These are phyloP conservation scores for Geranomyces michiganensis DNA, from an alignment of 192 early-diverging fungal genomes.

Conservation along the genomic window DNA sequence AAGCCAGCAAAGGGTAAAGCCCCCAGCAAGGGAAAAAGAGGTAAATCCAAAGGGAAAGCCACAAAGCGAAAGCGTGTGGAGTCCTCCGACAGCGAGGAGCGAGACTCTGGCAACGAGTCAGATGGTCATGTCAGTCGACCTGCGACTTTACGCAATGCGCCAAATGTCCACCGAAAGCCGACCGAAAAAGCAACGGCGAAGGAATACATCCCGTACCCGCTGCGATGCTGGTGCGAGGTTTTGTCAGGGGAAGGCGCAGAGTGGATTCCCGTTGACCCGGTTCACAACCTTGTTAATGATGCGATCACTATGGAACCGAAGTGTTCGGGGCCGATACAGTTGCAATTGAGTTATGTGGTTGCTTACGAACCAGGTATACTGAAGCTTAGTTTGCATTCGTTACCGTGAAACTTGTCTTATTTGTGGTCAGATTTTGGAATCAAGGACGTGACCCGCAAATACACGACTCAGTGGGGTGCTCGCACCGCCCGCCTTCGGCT, in stretches of 20 bases:
- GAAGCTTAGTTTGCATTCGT: neutral
- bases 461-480: slow-evolving; percentile 56
- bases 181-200: neutral
- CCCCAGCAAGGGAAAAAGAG: neutral
- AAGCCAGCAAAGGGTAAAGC: neutral
- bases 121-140: neutral
- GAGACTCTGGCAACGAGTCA: slow-evolving; percentile 6
- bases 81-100: slow-evolving; percentile 5
- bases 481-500: slow-evolving; percentile 40
- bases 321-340: slow-evolving; percentile 37
- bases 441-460: slow-evolving; percentile 73
- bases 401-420: neutral
- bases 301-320: slow-evolving; percentile 61
- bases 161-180: neutral
- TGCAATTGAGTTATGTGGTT: slow-evolving; percentile 65
- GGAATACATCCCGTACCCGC: neutral
- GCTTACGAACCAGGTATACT: slow-evolving; percentile 54
- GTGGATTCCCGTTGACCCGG: slow-evolving; percentile 59
- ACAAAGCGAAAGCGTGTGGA: neutral
- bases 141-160: neutral
- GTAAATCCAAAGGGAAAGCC: neutral
- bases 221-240: slow-evolving; percentile 42
- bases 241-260: slow-evolving; percentile 9
- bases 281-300: slow-evolving; percentile 54
- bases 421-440: slow-evolving; percentile 35